Percentiles rank a stretch among this genome's conserved stretches.
Conservation (phyloP, 2,329 filamentous ascomycete genomes). For the Hirsutella rhossiliensis region DNA sequence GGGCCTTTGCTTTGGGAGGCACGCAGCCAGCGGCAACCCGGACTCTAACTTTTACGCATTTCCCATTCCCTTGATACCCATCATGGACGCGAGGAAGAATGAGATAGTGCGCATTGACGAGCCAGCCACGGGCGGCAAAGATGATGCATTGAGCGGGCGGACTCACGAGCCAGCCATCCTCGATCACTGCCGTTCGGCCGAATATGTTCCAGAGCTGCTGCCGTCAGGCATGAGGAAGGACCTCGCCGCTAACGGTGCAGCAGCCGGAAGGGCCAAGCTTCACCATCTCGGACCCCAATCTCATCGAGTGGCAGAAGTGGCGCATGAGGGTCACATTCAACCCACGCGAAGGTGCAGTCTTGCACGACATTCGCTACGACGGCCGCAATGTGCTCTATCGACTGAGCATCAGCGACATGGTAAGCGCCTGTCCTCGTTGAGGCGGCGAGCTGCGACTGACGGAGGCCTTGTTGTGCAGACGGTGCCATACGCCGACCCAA, state of each 20-base stretch:
- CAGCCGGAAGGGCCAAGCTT: slow-evolving; percentile 26
- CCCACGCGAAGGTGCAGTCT: slow-evolving; percentile 53
- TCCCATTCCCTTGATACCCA: slow-evolving; percentile 34
- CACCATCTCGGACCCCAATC: slow-evolving; percentile 27
- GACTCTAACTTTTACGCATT: slow-evolving; percentile 46
- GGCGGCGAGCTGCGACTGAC: not conserved
- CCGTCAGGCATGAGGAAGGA: slow-evolving; percentile 30
- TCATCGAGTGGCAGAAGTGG: slow-evolving; percentile 52
- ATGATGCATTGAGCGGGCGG: slow-evolving; percentile 11
- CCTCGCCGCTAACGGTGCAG: slow-evolving; percentile 37
- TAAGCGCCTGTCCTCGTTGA: slow-evolving; percentile 9
- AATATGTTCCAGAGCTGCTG: slow-evolving; percentile 30
- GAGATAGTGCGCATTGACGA: slow-evolving; percentile 21
- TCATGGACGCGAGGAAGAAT: slow-evolving; percentile 20
- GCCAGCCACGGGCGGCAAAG: slow-evolving; percentile 19
- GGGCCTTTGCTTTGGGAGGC: slow-evolving; percentile 18
- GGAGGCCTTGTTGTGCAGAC: slow-evolving; percentile 11
- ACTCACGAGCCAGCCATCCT: slow-evolving; percentile 9
- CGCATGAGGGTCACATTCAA: slow-evolving; percentile 58
- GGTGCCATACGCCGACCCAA: slow-evolving; percentile 53
- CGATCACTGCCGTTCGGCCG: slow-evolving; percentile 19
- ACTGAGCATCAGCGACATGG: slow-evolving; percentile 57
- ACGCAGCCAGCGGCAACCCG: slow-evolving; percentile 20
- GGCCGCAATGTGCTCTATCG: slow-evolving; percentile 43
- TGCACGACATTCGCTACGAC: slow-evolving; percentile 58